Conservation (phyloP, 148 eudicot species). For the Silene conica region DNA sequence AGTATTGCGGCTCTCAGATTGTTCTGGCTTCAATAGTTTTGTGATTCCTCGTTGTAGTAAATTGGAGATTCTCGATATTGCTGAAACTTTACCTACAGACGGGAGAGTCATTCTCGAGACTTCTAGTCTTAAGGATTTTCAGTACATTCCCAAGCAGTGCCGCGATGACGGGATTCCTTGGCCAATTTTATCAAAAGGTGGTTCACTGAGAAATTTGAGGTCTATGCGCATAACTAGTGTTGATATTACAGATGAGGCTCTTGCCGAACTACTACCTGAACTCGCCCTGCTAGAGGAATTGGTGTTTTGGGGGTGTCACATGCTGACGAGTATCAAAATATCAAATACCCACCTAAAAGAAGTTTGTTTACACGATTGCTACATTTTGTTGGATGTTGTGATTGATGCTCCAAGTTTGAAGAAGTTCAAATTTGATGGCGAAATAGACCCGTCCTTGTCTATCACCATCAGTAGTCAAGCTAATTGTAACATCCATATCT, state of each 20-base stretch:
- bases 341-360: not conserved
- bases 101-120: not conserved
- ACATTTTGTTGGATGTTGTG: not conserved
- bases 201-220: conserved; percentile 6
- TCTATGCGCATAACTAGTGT: not conserved
- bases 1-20: not conserved
- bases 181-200: not conserved
- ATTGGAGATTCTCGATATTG: not conserved
- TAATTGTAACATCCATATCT: not conserved
- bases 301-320: not conserved
- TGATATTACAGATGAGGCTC: not conserved
- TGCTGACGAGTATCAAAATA: not conserved
- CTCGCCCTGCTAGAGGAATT: not conserved
- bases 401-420: conserved; percentile 3
- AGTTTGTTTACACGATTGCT: not conserved
- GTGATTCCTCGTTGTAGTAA: not conserved
- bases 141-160: no score
- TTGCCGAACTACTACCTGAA: conserved; percentile 3
- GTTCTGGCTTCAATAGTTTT: not conserved
- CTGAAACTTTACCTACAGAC: not conserved
- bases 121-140: not conserved
- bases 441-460: not conserved
- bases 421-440: not conserved
- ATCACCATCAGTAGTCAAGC: not conserved
- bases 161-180: no score